Conservation (phyloP, 495 filamentous ascomycete species). For the Thermothielavioides terrestris region DNA sequence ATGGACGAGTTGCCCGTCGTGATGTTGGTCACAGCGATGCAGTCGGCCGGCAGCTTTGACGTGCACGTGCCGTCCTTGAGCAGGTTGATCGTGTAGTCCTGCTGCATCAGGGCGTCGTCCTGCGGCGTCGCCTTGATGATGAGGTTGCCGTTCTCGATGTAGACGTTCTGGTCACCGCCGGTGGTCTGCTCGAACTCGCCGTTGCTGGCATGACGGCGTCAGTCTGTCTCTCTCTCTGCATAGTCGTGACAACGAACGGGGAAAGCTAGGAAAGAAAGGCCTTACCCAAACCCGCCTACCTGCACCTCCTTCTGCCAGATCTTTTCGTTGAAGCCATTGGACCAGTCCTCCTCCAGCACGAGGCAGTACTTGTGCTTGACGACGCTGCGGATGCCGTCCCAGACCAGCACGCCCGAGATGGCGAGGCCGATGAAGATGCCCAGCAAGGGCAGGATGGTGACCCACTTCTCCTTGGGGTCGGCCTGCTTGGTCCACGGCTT, state of each 20-base stretch:
- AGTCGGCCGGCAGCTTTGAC: slow-evolving; percentile 44
- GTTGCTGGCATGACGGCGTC: slow-evolving; percentile 47
- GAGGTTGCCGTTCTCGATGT: slow-evolving; percentile 57
- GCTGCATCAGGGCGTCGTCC: slow-evolving; percentile 52
- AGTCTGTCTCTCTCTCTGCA: not conserved
- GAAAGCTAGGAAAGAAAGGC: not conserved
- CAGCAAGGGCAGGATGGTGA: slow-evolving; percentile 65
- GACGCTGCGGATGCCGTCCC: slow-evolving; percentile 59
- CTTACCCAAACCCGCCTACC: slow-evolving; percentile 76
- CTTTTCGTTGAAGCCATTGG: slow-evolving; percentile 46
- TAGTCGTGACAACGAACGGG: not conserved
- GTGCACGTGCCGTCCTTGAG: slow-evolving; percentile 57
- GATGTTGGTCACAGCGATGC: slow-evolving; percentile 52
- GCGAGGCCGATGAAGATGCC: slow-evolving; percentile 58
- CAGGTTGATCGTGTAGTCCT: slow-evolving; percentile 57
- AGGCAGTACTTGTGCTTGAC: slow-evolving; percentile 67
- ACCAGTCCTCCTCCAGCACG: slow-evolving; percentile 63
- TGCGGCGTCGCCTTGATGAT: slow-evolving; percentile 71
- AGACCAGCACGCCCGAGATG: slow-evolving; percentile 60
- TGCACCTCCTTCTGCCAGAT: slow-evolving; percentile 75
- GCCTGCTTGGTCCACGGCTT: slow-evolving; percentile 60
- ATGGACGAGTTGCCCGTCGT: slow-evolving; percentile 65
- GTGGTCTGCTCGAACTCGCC: slow-evolving; percentile 74
- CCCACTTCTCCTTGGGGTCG: slow-evolving; percentile 78
- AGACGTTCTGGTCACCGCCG: slow-evolving; percentile 59